A percentile compares a stretch with the other conserved stretches of the same genome.
Evolutionary conservation across 2,329 filamentous ascomycete genomes (phyloP).

Genomic region (Ilyonectria mors-panacis): DNA sequence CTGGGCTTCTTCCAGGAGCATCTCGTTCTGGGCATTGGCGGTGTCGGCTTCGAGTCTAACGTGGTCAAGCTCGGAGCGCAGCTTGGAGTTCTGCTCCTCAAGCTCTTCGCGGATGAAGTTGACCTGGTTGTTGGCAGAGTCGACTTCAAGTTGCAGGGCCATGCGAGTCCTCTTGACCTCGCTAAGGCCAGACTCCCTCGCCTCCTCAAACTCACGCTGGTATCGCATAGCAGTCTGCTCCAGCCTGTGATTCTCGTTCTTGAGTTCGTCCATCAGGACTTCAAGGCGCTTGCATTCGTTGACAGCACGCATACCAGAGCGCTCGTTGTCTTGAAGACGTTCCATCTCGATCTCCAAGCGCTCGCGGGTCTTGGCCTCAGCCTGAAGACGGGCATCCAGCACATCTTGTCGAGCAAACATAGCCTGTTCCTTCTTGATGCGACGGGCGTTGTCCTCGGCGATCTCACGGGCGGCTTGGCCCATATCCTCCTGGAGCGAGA

Average conservation of each 20-base stretch:
- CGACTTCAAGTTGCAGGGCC: slow-evolving; percentile 85
- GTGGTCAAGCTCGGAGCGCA: slow-evolving; percentile 83
- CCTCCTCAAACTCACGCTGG: slow-evolving; percentile 88
- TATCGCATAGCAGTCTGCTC: slow-evolving; percentile 78
- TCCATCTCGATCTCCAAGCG: slow-evolving; percentile 77
- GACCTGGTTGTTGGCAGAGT: slow-evolving; percentile 87
- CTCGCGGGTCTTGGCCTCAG: slow-evolving; percentile 79
- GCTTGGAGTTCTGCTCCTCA: slow-evolving; percentile 81
- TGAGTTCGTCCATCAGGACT: slow-evolving; percentile 67
- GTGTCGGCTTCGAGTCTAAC: slow-evolving; percentile 85
- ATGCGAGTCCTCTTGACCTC: slow-evolving; percentile 87
- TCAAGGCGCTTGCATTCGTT: slow-evolving; percentile 75
- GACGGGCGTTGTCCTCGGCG: slow-evolving; percentile 84
- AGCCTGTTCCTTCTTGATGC: slow-evolving; percentile 84
- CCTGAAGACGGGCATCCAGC: slow-evolving; percentile 82
- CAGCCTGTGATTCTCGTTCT: slow-evolving; percentile 79
- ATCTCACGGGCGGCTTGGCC: slow-evolving; percentile 83
- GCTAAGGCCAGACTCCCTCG: slow-evolving; percentile 81
- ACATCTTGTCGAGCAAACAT: slow-evolving; percentile 85
- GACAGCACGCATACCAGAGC: slow-evolving; percentile 75
- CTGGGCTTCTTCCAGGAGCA: slow-evolving; percentile 86
- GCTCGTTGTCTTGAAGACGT: slow-evolving; percentile 74
- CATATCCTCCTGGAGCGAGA: slow-evolving; percentile 91
- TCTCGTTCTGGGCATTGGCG: slow-evolving; percentile 83
- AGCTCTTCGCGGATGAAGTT: slow-evolving; percentile 86